A percentile compares a stretch with the other conserved stretches of the same genome.
phyloP scores from a whole-genome alignment of 495 filamentous ascomycete genomes.

The Xylaria cubensis region DNA sequence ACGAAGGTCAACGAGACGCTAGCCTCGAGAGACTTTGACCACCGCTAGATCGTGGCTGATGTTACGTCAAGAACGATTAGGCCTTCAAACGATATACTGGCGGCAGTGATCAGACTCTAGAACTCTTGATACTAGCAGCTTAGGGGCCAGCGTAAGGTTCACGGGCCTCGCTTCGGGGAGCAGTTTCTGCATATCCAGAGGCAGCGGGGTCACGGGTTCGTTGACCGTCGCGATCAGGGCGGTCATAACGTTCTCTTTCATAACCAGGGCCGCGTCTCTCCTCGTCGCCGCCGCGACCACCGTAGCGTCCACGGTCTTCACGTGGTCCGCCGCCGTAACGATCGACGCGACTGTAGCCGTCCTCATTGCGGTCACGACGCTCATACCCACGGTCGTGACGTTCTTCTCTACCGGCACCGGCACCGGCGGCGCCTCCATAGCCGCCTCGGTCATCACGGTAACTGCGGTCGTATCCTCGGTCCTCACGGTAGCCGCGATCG shows the following conservation, averaged over 20 bases:
- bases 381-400: constrained; percentile 63
- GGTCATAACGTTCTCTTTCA: constrained; percentile 63
- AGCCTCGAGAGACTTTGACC: constrained; percentile 22
- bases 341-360: constrained; percentile 65
- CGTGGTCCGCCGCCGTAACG: constrained; percentile 51
- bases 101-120: constrained; percentile 16
- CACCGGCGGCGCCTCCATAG: constrained; percentile 33
- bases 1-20: constrained; percentile 30
- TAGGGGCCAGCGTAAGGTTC: constrained; percentile 60
- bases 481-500: constrained; percentile 56
- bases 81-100: constrained; percentile 35
- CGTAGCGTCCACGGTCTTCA: constrained; percentile 53
- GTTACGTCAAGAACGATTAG: constrained; percentile 10
- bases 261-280: constrained; percentile 61
- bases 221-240: constrained; percentile 53
- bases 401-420: constrained; percentile 32
- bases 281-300: constrained; percentile 46
- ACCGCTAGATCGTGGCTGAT: constrained; percentile 28
- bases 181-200: constrained; percentile 62
- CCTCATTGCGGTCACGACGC: constrained; percentile 55
- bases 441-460: constrained; percentile 65
- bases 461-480: constrained; percentile 54
- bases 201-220: constrained; percentile 58
- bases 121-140: constrained; percentile 11
- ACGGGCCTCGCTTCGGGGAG: constrained; percentile 66